phyloP scores from a whole-genome alignment of 2,329 filamentous ascomycete genomes.

The Cercospora sesami region DNA sequence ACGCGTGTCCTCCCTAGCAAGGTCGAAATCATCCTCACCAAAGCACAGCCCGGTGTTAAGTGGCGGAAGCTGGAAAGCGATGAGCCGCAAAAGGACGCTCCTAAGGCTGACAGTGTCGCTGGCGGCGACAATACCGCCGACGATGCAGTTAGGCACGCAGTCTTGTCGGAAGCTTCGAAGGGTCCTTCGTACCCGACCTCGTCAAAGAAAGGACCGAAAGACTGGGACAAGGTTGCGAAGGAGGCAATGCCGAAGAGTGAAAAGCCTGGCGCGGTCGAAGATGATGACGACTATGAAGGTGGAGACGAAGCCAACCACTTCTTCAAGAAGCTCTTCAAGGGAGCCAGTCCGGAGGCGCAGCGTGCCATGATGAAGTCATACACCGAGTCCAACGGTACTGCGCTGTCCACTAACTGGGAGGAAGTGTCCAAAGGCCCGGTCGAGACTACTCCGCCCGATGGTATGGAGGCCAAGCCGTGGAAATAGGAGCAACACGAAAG shows the following conservation, averaged over 20 bases:
- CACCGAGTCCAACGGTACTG: conserved; percentile 87
- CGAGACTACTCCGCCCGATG: conserved; percentile 71
- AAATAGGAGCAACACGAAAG: conserved; percentile 2
- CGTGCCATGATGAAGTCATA: conserved; percentile 99
- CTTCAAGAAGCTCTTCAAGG: conserved; percentile 86
- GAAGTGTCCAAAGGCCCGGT: conserved; percentile 74
- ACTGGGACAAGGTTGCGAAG: conserved; percentile 81
- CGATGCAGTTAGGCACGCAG: conserved; percentile 22
- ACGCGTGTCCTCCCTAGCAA: conserved; percentile 72
- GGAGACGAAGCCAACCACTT: conserved; percentile 72
- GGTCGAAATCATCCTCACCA: conserved; percentile 73
- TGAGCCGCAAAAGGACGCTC: conserved; percentile 28
- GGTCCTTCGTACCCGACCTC: conserved; percentile 79
- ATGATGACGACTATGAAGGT: conserved; percentile 55
- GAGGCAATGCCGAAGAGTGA: conserved; percentile 36
- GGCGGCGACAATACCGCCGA: not conserved
- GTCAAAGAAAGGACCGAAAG: conserved; percentile 76
- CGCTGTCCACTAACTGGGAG: conserved; percentile 86
- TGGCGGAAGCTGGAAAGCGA: conserved; percentile 63
- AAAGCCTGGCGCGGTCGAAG: conserved; percentile 27
- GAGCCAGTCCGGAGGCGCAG: conserved; percentile 73
- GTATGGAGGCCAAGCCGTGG: conserved; percentile 76
- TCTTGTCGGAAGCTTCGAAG: conserved; percentile 27
- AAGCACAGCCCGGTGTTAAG: conserved; percentile 64
- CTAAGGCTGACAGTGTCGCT: conserved; percentile 20